Base-by-base conservation (phyloP, 1,284 basidiomycete species). In the Ustilago crameri region DNA sequence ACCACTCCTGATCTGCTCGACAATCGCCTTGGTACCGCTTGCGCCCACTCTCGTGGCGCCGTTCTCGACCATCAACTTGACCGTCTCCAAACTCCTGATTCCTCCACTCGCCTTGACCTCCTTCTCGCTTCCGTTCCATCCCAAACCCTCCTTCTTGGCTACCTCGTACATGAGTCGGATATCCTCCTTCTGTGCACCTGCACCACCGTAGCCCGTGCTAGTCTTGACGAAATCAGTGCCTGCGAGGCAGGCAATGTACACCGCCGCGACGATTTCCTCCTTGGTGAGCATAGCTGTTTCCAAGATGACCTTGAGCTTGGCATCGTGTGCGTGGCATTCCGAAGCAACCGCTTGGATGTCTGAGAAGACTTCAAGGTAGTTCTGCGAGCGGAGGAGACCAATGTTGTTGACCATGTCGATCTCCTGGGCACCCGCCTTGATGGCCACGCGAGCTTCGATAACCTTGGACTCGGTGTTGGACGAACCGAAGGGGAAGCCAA, bases 361-460 rank as follows among this genome's bases (percentile, higher is more conserved):
- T n/a, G 54, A 41, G 49, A 60, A 77, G 7, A 79, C 70, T 9
- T 53, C 55, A 20, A 49, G 45, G 35, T 72, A 77, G 12, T 49
- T 42, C 1, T 55, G 44, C 3, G 67, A 69, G 20, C 63, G 65
- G 17, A 80, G 58, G 3, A 72, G 63, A n/a, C 78, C 78, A 43
- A 78, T 57, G 53, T 78, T 80, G 57, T 75, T 75, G 49, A 80
- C 79, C 79, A 81, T 81, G 43, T 81, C 79, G 42, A 81, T 81
- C 43, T 81, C 79, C 5, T 38, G 30, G 5, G 79, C 79, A 5
- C 79, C 79, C 5, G 76, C 38, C 8, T 51, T 12, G 15, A 66
- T 55, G 1, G 78, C 79, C 8, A 48, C 20, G 7, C 37, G 37
- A 4, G 78, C 61, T 61, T 81, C 79, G 23, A 53, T 45, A 10